Evolutionary conservation across 2,329 filamentous ascomycete species (phyloP), one percentile per base, ranked within the genome.

Genomic region (Diaporthe caulivora): DNA sequence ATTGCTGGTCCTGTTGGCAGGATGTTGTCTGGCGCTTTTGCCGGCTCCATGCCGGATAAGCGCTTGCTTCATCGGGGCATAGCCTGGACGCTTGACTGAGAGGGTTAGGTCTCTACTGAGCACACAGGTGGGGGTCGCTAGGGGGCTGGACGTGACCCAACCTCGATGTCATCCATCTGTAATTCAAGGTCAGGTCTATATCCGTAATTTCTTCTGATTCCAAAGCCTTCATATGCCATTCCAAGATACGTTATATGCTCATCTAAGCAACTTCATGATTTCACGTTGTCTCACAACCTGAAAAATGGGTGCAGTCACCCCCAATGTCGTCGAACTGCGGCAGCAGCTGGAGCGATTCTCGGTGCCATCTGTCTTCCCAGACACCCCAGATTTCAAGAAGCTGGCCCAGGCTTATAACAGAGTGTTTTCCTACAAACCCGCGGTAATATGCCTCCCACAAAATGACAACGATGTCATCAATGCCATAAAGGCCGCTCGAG

Each of bases 401-500:
- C 29, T 67, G 40, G 60, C 70, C 40, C 51, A 47, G 29, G 58
- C 80, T 4, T 83, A 79, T 76, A 83, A 83, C 76, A 73, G 79
- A 34, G 78, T 80, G 9, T 77, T 82, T 53, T 78, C 78, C 40
- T 81, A 77, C 74, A 86, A 80, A 13, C 87, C 86, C 0, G 80
- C 80, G 3, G 84, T 83, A 17, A 84, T 89, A 44, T 85, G 84
- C 0, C 78, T 84, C 0, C 85, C 86, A 0, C 82, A 77, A 9
- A 85, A 82, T 2, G 77, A 80, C 49, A 78, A 84, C 62, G 83
- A 88, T 68, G 81, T 88, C 3, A 83, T 84, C 64, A 83, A 84
- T 67, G 85, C 86, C 8, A 84, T 89, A 11, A 77, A 80, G 10
- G 88, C 86, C 76, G 87, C 86, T 53, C 78, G 76, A 13, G 75